Evolutionary conservation across 148 eudicot genomes (phyloP), one percentile per base, ranked within the genome.

Genomic region (Oxyria digyna): DNA sequence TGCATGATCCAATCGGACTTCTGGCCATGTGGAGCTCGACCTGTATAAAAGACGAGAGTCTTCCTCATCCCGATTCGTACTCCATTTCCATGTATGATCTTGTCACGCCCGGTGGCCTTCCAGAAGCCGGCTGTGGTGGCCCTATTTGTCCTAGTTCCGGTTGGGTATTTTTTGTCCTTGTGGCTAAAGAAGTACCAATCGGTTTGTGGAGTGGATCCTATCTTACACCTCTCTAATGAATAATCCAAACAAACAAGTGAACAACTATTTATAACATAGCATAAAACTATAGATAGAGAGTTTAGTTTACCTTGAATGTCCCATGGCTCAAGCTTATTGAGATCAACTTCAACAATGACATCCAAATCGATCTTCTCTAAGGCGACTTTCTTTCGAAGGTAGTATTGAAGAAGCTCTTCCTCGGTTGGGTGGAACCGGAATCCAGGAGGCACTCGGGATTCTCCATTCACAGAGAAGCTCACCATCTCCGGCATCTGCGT

Each of bases 361-460:
- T 87, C 87, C 59, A 87, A 71, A 41, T 85, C 89, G 40, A 87
- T 85, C 62, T 71, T 76, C 66, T 78, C 84, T 42, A 67, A 71
- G 55, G 82, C 77, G 48, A 83, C 80, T 55, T 87, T 83, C 78
- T 87, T 87, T 68, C 80, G 73, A 40, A 87, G 74, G 49, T 87
- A 87, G 69, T 85, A 85, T n/a, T 72, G 84, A 69, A 87, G 69
- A 50, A 87, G 85, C 69, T 87, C 92, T 59, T 87, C 91, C 78
- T 87, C 91, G 4, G 91, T 87, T 0, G 91, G 91, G 75, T 87
- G 91, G 63, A 87, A 87, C 45, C 92, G 75, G 29, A 87, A 87
- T 1, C 92, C 92, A 0, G 92, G 92, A 8, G 92, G 92, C 24
- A 87, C 85, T 73, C 85, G 81, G 32, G 87, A 85, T 26, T 87